phyloP scores from a whole-genome alignment of 2,329 filamentous ascomycete species.

The Penicillium palitans region DNA sequence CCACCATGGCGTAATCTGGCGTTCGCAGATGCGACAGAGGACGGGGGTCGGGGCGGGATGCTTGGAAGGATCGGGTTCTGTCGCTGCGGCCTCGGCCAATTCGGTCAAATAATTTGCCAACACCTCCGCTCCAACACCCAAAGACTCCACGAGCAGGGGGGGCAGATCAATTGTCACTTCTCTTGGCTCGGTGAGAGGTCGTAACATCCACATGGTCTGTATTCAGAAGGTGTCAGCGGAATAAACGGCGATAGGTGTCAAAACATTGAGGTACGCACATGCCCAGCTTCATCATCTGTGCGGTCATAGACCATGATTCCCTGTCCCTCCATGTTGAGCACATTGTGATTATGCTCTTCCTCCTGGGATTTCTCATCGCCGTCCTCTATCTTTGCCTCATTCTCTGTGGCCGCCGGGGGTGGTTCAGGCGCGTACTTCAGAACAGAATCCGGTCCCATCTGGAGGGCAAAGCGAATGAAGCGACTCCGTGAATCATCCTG shows the following conservation, averaged over 20 bases:
- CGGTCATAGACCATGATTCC: slow-evolving; percentile 98
- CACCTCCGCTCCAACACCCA: slow-evolving; percentile 92
- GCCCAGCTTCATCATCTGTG: slow-evolving; percentile 79
- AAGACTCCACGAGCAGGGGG: slow-evolving; percentile 80
- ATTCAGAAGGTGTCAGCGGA: slow-evolving; percentile 24
- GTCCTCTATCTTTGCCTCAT: slow-evolving; percentile 24
- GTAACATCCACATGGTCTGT: slow-evolving; percentile 99
- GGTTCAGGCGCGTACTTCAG: slow-evolving; percentile 51
- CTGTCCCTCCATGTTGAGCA: slow-evolving; percentile 86
- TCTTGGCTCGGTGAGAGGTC: slow-evolving; percentile 80
- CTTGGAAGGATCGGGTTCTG: slow-evolving; percentile 69
- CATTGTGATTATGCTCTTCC: slow-evolving; percentile 47
- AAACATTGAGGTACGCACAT: slow-evolving; percentile 59
- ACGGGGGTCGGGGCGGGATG: slow-evolving; percentile 81
- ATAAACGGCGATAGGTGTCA: slow-evolving; percentile 15
- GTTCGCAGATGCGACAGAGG: slow-evolving; percentile 94
- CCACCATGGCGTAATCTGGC: slow-evolving; percentile 98
- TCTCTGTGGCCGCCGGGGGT: slow-evolving; percentile 24
- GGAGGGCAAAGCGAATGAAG: slow-evolving; percentile 77
- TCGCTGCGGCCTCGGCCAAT: slow-evolving; percentile 78
- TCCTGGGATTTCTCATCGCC: slow-evolving; percentile 39
- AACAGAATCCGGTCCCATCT: slow-evolving; percentile 68
- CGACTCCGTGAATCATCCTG: slow-evolving; percentile 91
- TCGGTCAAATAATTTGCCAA: slow-evolving; percentile 90
- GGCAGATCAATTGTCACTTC: slow-evolving; percentile 97